Conservation (phyloP, 441 rosid species). For the Euphorbia schlechtendalii region DNA sequence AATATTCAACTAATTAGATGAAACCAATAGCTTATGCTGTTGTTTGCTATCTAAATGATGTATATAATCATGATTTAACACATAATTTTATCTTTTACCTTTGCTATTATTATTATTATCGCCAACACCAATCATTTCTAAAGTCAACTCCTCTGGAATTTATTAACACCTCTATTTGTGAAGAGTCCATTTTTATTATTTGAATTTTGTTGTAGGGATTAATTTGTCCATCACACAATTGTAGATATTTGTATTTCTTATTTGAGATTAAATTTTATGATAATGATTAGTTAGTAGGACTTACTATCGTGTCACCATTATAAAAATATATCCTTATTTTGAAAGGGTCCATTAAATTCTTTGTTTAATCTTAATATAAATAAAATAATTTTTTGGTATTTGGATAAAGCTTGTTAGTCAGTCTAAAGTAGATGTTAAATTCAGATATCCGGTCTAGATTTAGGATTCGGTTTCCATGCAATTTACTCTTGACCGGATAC, state of each 20-base stretch:
- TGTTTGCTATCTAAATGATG: conserved; percentile 5
- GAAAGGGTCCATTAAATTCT: too few relatives aligned
- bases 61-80: conserved; percentile 23
- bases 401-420: too few relatives aligned
- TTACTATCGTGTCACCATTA: too few relatives aligned
- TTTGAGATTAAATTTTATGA: neutral
- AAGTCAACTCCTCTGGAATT: conserved; percentile 11
- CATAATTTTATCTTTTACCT: conserved; percentile 10
- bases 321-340: too few relatives aligned
- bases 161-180: neutral
- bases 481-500: too few relatives aligned
- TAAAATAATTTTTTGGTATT: too few relatives aligned
- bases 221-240: neutral
- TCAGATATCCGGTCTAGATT: too few relatives aligned
- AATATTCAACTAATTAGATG: neutral
- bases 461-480: too few relatives aligned
- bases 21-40: conserved; percentile 1
- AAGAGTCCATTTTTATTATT: neutral
- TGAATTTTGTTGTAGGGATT: neutral
- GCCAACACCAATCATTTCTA: conserved; percentile 15
- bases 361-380: too few relatives aligned
- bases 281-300: too few relatives aligned
- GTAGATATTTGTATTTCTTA: neutral
- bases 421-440: too few relatives aligned
- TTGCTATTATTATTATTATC: conserved; percentile 5